Conservation (phyloP, 2,329 filamentous ascomycete genomes). For the Thermoascus crustaceus region DNA sequence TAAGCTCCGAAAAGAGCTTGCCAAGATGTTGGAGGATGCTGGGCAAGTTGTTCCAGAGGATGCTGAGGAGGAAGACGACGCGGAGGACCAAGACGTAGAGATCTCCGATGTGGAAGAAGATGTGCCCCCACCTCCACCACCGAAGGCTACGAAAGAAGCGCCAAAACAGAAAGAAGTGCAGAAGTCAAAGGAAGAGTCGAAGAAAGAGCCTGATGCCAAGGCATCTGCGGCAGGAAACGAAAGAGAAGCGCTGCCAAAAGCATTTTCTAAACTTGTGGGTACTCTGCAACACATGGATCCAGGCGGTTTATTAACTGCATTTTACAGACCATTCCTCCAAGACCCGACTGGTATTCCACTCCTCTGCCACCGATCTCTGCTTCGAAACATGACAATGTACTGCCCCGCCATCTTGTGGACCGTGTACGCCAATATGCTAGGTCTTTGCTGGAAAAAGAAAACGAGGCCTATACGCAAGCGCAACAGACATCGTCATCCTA, state of each 20-base stretch:
- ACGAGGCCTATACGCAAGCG: conserved; percentile 61
- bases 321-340: conserved; percentile 49
- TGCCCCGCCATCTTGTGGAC: conserved; percentile 47
- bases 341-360: conserved; percentile 60
- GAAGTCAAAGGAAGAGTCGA: no score
- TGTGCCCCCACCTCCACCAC: conserved; percentile 14
- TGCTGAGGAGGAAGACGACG: conserved; percentile 22
- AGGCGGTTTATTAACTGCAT: conserved; percentile 15
- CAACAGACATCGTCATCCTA: conserved; percentile 76
- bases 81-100: conserved; percentile 17
- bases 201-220: conserved; percentile 11
- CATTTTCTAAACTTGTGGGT: conserved; percentile 29
- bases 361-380: conserved; percentile 47
- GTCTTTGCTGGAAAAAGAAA: conserved; percentile 68
- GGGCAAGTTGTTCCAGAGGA: conserved; percentile 30
- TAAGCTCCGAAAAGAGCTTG: conserved; percentile 33
- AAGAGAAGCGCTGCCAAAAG: conserved; percentile 23
- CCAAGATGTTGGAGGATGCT: conserved; percentile 27
- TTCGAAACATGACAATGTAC: conserved; percentile 37
- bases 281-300: neutral
- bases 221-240: conserved; percentile 10
- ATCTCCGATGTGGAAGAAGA: conserved; percentile 23
- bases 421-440: conserved; percentile 60
- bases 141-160: conserved; percentile 17
- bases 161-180: no score